A percentile compares a stretch with the other conserved stretches of the same genome.
These are phyloP conservation scores for Penicillium fimorum DNA, from an alignment of 495 filamentous ascomycete species.

Conservation along the genomic window DNA sequence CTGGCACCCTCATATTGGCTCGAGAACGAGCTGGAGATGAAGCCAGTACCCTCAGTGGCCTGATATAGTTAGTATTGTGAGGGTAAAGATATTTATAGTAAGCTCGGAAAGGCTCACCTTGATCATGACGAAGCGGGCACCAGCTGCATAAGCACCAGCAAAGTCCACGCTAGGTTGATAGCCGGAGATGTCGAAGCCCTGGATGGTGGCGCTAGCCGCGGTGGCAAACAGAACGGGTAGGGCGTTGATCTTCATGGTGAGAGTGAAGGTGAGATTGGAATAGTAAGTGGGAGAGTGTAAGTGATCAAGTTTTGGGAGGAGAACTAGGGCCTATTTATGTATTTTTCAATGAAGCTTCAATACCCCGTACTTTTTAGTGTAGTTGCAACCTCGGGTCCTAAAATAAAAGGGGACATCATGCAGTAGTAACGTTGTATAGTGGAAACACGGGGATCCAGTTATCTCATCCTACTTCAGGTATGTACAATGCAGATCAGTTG, in stretches of 20 bases:
- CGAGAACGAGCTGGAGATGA: conserved; percentile 52
- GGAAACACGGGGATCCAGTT: conserved; percentile 10
- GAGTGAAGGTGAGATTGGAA: not conserved
- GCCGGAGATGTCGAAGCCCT: conserved; percentile 65
- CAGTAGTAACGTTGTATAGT: conserved; percentile 4
- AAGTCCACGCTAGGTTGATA: conserved; percentile 61
- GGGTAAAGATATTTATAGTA: not conserved
- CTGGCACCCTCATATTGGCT: conserved; percentile 56
- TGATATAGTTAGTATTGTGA: conserved; percentile 19
- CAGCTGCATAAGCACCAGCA: conserved; percentile 49
- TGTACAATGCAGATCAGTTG: not conserved
- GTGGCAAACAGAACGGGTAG: conserved; percentile 16
- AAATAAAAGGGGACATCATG: conserved; percentile 13
- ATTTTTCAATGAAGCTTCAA: not conserved
- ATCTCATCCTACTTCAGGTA: not conserved
- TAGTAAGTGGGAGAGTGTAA: not conserved
- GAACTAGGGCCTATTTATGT: conserved; percentile 9
- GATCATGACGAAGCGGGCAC: conserved; percentile 68
- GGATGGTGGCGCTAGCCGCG: conserved; percentile 37
- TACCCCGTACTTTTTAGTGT: conserved; percentile 7
- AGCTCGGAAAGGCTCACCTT: conserved; percentile 43
- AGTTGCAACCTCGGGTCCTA: conserved; percentile 21
- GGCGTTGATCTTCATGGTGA: conserved; percentile 19
- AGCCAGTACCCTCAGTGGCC: conserved; percentile 61
- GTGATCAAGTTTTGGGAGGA: not conserved